Evolutionary conservation across 2,329 filamentous ascomycete genomes (phyloP), one percentile per base, ranked within the genome.

Genomic region (Ploettnerulaceae sp.): DNA sequence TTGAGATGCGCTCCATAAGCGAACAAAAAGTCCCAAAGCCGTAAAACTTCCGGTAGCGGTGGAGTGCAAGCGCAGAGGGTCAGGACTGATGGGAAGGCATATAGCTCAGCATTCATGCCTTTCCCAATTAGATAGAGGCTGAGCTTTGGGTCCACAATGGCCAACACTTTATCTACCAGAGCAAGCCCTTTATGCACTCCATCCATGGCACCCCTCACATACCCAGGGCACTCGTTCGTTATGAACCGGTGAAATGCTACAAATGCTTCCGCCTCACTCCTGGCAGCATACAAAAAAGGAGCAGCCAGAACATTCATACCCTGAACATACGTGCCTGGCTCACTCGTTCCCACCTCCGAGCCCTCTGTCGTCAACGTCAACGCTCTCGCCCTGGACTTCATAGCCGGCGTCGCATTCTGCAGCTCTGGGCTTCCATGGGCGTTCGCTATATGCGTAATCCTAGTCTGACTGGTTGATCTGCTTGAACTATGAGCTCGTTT

Each of bases 281-380:
- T 83, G 1, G 93, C 90, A 4, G 89, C 89, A 65, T 98, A 98
- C 35, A 98, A 74, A 63, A 98, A 96, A 0, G 93, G 93, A 1
- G 93, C 93, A 7, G 90, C 91, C 12, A 98, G 78, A 31, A 98
- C 93, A 64, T 98, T 98, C 91, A 98, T 97, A 56, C 93, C 93
- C 67, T 98, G 93, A 2, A 98, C 91, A 60, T 98, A 98, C 31
- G 87, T 90, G 24, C 89, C 88, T 8, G 87, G 78, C 58, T 88
- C 84, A 24, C 71, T 69, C 2, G 70, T 72, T 47, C 76, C 76
- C 5, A 72, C 71, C 53, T 84, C 80, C 55, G 83, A 76, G 51
- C 81, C 74, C 61, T 84, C 80, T 0, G 77, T 82, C 1, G 78
- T 83, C 45, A 83, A 68, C 9, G 77, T 77, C 46, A 79, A 63